Base-by-base conservation (phyloP, 495 filamentous ascomycete genomes). In the Trichoderma gamsii region DNA sequence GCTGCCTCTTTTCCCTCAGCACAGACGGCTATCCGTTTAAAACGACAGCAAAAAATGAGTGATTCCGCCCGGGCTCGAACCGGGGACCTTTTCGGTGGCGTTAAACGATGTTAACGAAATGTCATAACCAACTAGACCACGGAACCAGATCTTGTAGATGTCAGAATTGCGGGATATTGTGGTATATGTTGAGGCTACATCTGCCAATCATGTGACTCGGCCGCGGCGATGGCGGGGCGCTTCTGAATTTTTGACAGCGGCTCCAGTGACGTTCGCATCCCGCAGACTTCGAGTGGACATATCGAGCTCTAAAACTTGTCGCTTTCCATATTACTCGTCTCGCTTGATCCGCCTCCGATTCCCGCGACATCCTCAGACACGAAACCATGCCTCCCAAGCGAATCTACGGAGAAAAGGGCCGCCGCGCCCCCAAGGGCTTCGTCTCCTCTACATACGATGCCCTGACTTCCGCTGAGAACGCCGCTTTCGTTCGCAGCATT, bases 401-500 rank as follows among this genome's bases (percentile, higher is more conserved):
- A 73, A 68, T 80, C 32, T 56, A 44, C 29, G 64, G 68, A 56
- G 70, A 74, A 66, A 69, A 67, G 63, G 70, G 59, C 12, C 63
- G 70, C 66, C 71, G 73, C 27, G 69, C 73, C 64, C 71, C 73
- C 68, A 83, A 80, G 73, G 79, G 81, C 59, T 72, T 74, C 69
- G 32, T 83, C 44, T 66, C 72, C 66, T 77, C 76, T 6, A 77
- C 84, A 68, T 92, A 91, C 77, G 82, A 84, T 59, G 80, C 89
- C 69, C 69, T 91, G 73, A 91, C 86, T 56, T 83, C 84, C 67
- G 79, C 90, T 35, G 91, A 94, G 78, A 93, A 94, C 78, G 82
- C 88, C 63, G 83, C 87, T 67, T 85, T 93, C 69, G 88, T 93
- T 69, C 84, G 87, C 74, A 92, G 89, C 72, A 72, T 93, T 68